Evolutionary conservation across 83 land plant species (phyloP).

Genomic region (Diphasiastrum complanatum): DNA sequence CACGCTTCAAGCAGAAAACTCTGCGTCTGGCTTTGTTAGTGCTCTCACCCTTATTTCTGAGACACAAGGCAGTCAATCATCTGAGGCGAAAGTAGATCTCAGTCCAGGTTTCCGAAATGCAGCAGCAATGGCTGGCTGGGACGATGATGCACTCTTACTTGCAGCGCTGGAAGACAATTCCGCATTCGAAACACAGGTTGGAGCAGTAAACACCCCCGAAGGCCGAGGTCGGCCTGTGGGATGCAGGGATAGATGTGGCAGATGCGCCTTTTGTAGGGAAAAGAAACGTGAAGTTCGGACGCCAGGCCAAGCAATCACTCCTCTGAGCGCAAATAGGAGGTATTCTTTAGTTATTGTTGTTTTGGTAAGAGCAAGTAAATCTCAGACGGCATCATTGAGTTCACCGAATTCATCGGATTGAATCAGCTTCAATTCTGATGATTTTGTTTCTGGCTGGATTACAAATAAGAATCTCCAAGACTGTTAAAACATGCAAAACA

Average conservation of each 20-base stretch:
- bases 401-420: no score
- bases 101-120: conserved; percentile 75
- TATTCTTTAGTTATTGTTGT: conserved; percentile 1
- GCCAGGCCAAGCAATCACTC: conserved; percentile 29
- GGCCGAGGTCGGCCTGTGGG: conserved; percentile 8
- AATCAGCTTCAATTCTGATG: no score
- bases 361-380: no score
- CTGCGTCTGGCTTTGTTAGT: no score
- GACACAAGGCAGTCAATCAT: no score
- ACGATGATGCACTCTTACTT: conserved; percentile 71
- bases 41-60: no score
- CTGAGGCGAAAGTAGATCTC: conserved; percentile 15
- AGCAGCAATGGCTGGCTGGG: conserved; percentile 95
- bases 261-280: conserved; percentile 19
- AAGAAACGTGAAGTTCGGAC: conserved; percentile 27
- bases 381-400: no score
- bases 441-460: no score
- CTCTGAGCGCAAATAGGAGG: conserved; percentile 27
- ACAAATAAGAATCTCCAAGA: no score
- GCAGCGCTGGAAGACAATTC: conserved; percentile 23
- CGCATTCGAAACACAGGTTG: not conserved
- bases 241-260: conserved; percentile 2
- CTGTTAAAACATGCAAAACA: no score
- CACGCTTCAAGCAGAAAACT: no score
- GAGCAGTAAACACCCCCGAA: conserved; percentile 6